These are phyloP conservation scores for Phytophthora vignae DNA, from an alignment of 352 stramenopile species.

Conservation along the genomic window DNA sequence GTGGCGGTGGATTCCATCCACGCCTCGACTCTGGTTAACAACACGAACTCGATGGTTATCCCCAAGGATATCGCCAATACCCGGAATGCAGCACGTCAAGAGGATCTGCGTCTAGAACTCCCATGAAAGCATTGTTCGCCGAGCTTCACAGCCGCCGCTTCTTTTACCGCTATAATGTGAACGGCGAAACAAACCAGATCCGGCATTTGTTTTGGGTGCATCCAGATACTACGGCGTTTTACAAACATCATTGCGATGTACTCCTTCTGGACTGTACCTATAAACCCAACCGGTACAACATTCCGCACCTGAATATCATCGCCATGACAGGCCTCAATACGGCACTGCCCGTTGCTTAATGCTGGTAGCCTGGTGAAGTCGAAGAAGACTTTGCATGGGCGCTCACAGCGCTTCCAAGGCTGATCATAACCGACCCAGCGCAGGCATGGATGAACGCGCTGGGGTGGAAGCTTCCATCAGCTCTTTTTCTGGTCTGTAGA, in stretches of 20 bases:
- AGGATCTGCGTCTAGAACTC: neutral
- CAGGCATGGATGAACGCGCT: slow-evolving; percentile 17
- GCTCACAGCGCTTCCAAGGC: neutral
- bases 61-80: neutral
- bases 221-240: slow-evolving; percentile 1
- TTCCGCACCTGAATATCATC: slow-evolving; percentile 14
- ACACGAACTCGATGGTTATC: neutral
- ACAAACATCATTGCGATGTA: neutral
- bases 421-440: slow-evolving; percentile 2
- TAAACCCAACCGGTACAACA: slow-evolving; percentile 8
- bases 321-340: slow-evolving; percentile 10
- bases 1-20: neutral
- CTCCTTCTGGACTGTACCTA: slow-evolving; percentile 4
- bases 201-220: slow-evolving; percentile 18
- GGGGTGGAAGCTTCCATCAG: neutral
- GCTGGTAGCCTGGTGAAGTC: slow-evolving; percentile 9
- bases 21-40: neutral
- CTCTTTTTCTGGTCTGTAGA: neutral
- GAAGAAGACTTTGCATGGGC: neutral
- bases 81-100: neutral
- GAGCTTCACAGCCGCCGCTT: too few species aligned
- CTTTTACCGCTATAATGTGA: too few species aligned
- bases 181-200: neutral
- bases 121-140: too few species aligned
- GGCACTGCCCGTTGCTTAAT: slow-evolving; percentile 6